Conservation (phyloP, 768 basidiomycete genomes). For the Lentinula raphanica region DNA sequence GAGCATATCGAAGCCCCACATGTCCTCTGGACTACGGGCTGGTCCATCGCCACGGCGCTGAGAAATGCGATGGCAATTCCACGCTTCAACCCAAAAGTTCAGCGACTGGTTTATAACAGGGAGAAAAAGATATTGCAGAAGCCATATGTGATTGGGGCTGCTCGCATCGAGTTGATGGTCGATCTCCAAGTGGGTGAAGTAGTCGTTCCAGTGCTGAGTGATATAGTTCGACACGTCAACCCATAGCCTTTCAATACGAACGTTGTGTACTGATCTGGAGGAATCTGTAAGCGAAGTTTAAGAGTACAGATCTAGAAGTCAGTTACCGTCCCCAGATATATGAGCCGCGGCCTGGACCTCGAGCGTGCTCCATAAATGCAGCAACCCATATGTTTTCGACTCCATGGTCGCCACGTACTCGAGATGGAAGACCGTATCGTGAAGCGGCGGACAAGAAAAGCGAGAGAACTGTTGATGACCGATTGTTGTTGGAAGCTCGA, state of each 20-base stretch:
- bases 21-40: conserved; percentile 16
- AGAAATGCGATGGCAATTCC: too few species aligned
- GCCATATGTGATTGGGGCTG: conserved; percentile 13
- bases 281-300: not conserved
- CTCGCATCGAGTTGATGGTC: conserved; percentile 15
- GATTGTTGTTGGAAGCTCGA: too few species aligned
- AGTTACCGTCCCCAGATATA: conserved; percentile 22
- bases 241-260: too few species aligned
- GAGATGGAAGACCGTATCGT: too few species aligned
- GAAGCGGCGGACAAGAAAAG: conserved; percentile 14
- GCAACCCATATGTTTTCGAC: conserved; percentile 24
- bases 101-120: conserved; percentile 16
- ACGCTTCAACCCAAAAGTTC: conserved; percentile 16
- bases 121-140: conserved; percentile 27
- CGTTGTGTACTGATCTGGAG: conserved; percentile 22
- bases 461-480: too few species aligned
- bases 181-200: conserved; percentile 19
- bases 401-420: conserved; percentile 19
- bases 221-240: too few species aligned
- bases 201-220: conserved; percentile 20
- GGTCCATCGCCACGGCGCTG: too few species aligned
- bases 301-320: not conserved
- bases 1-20: conserved; percentile 20
- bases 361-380: conserved; percentile 20
- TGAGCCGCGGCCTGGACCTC: conserved; percentile 19